Evolutionary conservation across 148 eudicot species (phyloP), one percentile per base, ranked within the genome.

Genomic region (Fagopyrum tataricum): DNA sequence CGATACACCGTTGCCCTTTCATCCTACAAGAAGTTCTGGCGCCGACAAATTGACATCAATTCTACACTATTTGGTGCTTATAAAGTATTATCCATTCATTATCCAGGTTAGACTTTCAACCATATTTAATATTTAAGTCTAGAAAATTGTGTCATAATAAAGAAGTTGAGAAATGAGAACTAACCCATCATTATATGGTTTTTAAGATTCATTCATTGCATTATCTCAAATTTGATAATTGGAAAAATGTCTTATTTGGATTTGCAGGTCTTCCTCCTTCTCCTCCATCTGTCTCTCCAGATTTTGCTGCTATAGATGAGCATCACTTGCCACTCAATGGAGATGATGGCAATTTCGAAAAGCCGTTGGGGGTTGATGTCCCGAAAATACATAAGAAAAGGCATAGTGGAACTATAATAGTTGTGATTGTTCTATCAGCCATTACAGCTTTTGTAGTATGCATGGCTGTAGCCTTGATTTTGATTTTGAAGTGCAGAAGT

Each of bases 231-330:
- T 26, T 26, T 59, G 39, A 1, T n/a, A 59, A 20, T 70, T 59
- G 13, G 37, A 31, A 31, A 31, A 31, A 31, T 55, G 40, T 52
- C 6, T 71, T 39, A 70, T 71, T 20, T 81, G 76, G 6, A 20
- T 44, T 24, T 17, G 67, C 83, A 95, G 99, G 97, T 66, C 89
- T 96, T 74, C 99, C 99, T 15, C 88, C 97, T 79, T 96, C 97
- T 20, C 99, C 99, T 71, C 72, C 72, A 9, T 2, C 72, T 43
- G 18, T 43, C 15, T 42, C 72, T n/a, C 52, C 72, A 4, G 72
- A 70, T 70, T 84, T 91, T 46, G 56, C 78, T 74, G 73, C 83
- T 64, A 81, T 89, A 59, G 76, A 66, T 37, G 77, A 81, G 71
- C 86, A 80, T 64, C 84, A 86, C 18, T 77, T 77, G 81, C 90